A percentile compares a stretch with the other conserved stretches of the same genome.
Evolutionary conservation across 495 filamentous ascomycete genomes (phyloP).

Genomic region (Evernia prunastri): DNA sequence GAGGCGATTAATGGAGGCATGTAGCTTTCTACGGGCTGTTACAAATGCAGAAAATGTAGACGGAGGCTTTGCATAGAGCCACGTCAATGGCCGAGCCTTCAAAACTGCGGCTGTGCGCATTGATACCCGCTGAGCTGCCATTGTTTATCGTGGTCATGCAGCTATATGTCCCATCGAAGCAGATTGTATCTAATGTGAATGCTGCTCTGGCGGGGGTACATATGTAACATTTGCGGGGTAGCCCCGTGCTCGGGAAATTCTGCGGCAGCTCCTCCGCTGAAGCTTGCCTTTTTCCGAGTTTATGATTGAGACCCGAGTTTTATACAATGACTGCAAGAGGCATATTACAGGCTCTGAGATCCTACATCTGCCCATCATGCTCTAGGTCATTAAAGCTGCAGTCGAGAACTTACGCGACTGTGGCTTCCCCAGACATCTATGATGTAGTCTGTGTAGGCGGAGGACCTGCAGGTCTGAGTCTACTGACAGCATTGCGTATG

Average conservation of each 20-base stretch:
- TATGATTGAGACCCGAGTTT: background rate
- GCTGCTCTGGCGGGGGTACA: background rate
- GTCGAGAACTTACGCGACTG: slow-evolving; percentile 21
- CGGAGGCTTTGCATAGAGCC: background rate
- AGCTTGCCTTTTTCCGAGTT: background rate
- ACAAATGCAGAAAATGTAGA: background rate
- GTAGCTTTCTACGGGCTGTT: slow-evolving; percentile 7
- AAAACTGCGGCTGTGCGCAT: background rate
- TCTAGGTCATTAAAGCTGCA: slow-evolving; percentile 8
- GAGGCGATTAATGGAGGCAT: background rate
- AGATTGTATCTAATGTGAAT: background rate
- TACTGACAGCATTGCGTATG: slow-evolving; percentile 80
- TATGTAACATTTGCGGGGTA: background rate
- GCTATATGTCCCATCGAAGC: background rate
- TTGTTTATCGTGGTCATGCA: background rate
- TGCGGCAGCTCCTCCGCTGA: background rate
- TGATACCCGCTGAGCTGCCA: background rate
- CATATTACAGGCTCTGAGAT: slow-evolving; percentile 4
- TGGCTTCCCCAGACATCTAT: slow-evolving; percentile 49
- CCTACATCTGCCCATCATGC: slow-evolving; percentile 23
- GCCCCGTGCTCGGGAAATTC: background rate
- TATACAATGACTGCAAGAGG: slow-evolving; percentile 2
- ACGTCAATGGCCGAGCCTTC: background rate
- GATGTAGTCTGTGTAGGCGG: slow-evolving; percentile 95
- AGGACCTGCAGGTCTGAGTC: slow-evolving; percentile 87